Conservation (phyloP, 768 basidiomycete species). For the Rhizopogon vesiculosus region DNA sequence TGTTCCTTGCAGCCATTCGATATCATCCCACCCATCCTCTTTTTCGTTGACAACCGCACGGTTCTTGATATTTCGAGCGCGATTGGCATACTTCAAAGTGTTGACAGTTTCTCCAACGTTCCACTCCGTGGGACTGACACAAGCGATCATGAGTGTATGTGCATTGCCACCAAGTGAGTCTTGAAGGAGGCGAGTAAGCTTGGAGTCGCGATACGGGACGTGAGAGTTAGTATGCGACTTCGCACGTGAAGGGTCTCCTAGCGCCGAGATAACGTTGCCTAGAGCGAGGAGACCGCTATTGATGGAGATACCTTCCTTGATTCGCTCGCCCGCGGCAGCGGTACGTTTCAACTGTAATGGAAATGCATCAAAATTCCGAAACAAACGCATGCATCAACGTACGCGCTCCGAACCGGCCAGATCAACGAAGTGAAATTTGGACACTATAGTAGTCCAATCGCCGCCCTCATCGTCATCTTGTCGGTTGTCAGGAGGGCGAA, state of each 20-base stretch:
- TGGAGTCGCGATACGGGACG: slow-evolving; percentile 97
- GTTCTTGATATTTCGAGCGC: slow-evolving; percentile 97
- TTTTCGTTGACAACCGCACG: slow-evolving; percentile 86
- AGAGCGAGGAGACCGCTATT: slow-evolving; percentile 95
- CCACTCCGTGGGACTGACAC: slow-evolving; percentile 94
- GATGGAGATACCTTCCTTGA: slow-evolving; percentile 99
- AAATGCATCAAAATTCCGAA: slow-evolving; percentile 2
- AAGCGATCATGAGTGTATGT: slow-evolving; percentile 98
- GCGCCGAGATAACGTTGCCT: slow-evolving; percentile 97
- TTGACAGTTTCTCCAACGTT: slow-evolving; percentile 93
- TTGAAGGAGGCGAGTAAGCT: slow-evolving; percentile 74
- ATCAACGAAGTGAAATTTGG: slow-evolving; percentile 99
- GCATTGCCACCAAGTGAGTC: slow-evolving; percentile 97
- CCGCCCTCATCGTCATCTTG: slow-evolving; percentile 58
- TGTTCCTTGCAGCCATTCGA: slow-evolving; percentile 91
- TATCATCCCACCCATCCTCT: slow-evolving; percentile 98
- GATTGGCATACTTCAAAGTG: slow-evolving; percentile 95
- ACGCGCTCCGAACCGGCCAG: slow-evolving; percentile 95
- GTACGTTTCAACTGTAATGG: slow-evolving; percentile 82
- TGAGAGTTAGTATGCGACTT: slow-evolving; percentile 83
- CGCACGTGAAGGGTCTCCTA: slow-evolving; percentile 87
- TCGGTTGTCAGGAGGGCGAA: slow-evolving; percentile 48
- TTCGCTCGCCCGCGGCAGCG: slow-evolving; percentile 91
- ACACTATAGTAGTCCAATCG: slow-evolving; percentile 87
- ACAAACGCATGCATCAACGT: slow-evolving; percentile 24